Evolutionary conservation across 345 rosid genomes (phyloP), one percentile per base, ranked within the genome.

Genomic region (Gossypium turneri): DNA sequence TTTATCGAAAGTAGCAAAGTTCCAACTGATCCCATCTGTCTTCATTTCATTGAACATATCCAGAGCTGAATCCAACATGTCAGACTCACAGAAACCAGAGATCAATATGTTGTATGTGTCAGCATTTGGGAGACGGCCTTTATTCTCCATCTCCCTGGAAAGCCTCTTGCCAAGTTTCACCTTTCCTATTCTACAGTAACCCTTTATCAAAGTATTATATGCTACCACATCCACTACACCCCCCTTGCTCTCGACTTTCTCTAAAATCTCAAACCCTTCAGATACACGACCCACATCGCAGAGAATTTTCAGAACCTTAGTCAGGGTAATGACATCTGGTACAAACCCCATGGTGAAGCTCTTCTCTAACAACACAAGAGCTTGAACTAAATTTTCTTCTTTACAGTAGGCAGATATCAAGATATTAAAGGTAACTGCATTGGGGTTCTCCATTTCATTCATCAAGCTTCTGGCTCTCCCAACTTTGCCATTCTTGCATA

Each of bases 391-490:
- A 77, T 90, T 88, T 53, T 76, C 81, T 60, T 92, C 95, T 70
- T 84, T 87, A 80, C 94, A 92, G 55, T 88, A 92, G 1, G 85
- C 88, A 44, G 92, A 88, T 76, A 92, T 90, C 89, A 94, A 79
- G 64, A 91, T 73, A 80, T 89, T 94, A 75, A 88, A 92, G 68
- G 95, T 91, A 9, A 87, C 92, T 71, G 83, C 91, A 81, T 87
- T 87, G 3, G 94, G 95, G 20, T 88, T 83, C 44, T 85, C 80
- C 76, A 94, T 85, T 63, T 90, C 94, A 79, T 79, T 84, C 93
- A 92, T 86, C 72, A 92, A 85, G 80, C 95, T 92, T 83, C 91
- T 87, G 5, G 97, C 94, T 82, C 97, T 88, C 67, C 97, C 97
- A 3, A 89, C 87, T 82, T 94, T 94, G 22, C 84, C 93, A 38